These are phyloP conservation scores for Salix arbutifolia DNA, from an alignment of 345 rosid species.

Conservation along the genomic window DNA sequence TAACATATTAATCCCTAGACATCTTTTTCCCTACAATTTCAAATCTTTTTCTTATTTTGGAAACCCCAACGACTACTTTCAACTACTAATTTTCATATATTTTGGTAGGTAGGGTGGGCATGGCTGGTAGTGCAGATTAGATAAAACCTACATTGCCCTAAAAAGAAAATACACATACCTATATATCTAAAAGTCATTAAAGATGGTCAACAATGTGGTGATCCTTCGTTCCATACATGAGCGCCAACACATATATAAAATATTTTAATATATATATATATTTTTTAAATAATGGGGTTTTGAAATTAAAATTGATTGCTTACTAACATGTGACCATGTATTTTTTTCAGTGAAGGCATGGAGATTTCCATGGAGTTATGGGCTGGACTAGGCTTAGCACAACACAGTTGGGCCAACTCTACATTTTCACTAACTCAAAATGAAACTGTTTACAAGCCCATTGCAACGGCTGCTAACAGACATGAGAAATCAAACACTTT, in stretches of 20 bases:
- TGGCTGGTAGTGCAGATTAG: not conserved
- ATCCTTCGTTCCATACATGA: not conserved
- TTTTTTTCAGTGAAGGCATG: not conserved
- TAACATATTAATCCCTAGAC: not conserved
- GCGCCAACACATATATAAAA: too few relatives aligned
- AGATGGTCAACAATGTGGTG: not conserved
- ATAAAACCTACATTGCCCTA: not conserved
- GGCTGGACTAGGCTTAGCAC: not conserved
- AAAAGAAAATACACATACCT: not conserved
- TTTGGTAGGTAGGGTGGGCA: not conserved
- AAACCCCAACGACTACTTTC: not conserved
- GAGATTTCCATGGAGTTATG: not conserved
- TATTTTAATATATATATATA: too few relatives aligned
- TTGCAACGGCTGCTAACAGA: not conserved
- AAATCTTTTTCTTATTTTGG: not conserved
- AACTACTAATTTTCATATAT: not conserved
- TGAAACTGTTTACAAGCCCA: not conserved
- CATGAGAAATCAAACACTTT: not conserved
- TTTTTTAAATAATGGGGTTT: too few relatives aligned
- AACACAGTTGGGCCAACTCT: not conserved
- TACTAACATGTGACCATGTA: not conserved
- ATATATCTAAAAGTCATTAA: not conserved
- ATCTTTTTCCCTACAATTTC: too few relatives aligned
- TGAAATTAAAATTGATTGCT: too few relatives aligned
- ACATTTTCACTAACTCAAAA: not conserved